A percentile compares a stretch with the other conserved stretches of the same genome.
These are phyloP conservation scores for Coemansia sp. DNA, from an alignment of 192 early-diverging fungal genomes.

Conservation along the genomic window DNA sequence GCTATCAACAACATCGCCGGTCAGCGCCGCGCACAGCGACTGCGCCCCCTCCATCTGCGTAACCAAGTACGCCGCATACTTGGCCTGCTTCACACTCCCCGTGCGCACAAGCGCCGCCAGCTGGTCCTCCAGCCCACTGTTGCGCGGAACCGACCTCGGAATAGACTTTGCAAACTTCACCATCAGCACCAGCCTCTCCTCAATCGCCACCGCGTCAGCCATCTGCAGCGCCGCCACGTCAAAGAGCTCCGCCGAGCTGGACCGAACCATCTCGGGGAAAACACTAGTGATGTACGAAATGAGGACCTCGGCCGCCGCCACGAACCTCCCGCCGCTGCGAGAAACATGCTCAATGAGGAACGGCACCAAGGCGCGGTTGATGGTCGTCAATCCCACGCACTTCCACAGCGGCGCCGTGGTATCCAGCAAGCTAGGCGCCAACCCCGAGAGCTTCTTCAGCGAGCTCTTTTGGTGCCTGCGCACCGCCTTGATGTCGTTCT, in stretches of 20 bases:
- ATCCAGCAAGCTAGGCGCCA: conserved; percentile 62
- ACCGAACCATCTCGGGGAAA: conserved; percentile 44
- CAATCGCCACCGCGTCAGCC: conserved; percentile 2
- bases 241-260: conserved; percentile 35
- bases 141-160: conserved; percentile 52
- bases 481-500: conserved; percentile 67
- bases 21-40: conserved; percentile 52
- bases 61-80: conserved; percentile 69
- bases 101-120: conserved; percentile 53
- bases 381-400: conserved; percentile 67
- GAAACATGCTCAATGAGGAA: conserved; percentile 58
- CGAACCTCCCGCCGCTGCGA: conserved; percentile 8
- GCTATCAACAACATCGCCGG: conserved; percentile 44
- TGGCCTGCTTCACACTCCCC: conserved; percentile 65
- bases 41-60: conserved; percentile 57
- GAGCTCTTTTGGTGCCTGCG: conserved; percentile 72
- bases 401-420: conserved; percentile 73
- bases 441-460: conserved; percentile 61
- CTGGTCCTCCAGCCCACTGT: conserved; percentile 32
- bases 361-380: conserved; percentile 63
- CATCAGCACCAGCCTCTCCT: conserved; percentile 53
- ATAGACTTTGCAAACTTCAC: conserved; percentile 70
- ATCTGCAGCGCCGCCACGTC: conserved; percentile 26
- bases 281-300: conserved; percentile 31
- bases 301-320: conserved; percentile 20